Evolutionary conservation across 2,329 filamentous ascomycete species (phyloP).

Genomic region (Exophiala sp.): DNA sequence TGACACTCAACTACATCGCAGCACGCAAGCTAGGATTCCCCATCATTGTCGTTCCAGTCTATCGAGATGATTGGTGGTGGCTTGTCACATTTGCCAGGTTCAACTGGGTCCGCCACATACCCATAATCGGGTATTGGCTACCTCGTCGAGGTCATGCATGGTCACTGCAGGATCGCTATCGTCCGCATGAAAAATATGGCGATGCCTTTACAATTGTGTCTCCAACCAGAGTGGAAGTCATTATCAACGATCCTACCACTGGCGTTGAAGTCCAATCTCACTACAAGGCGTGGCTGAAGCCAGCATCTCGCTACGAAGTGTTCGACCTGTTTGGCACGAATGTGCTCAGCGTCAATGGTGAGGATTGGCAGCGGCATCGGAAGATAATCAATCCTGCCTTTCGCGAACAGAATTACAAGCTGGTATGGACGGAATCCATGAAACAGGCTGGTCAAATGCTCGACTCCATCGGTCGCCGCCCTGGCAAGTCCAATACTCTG

Average conservation of each 20-base stretch:
- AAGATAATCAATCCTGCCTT: slow-evolving; percentile 43
- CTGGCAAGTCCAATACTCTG: neutral
- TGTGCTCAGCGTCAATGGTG: slow-evolving; percentile 23
- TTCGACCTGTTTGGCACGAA: slow-evolving; percentile 20
- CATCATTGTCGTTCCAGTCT: slow-evolving; percentile 15
- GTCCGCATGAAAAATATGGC: slow-evolving; percentile 10
- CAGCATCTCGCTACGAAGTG: slow-evolving; percentile 12
- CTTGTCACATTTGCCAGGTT: slow-evolving; percentile 7
- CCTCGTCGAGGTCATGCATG: slow-evolving; percentile 14
- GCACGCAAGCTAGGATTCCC: slow-evolving; percentile 19
- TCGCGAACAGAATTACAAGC: slow-evolving; percentile 41
- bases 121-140: slow-evolving; percentile 6
- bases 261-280: slow-evolving; percentile 12
- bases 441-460: slow-evolving; percentile 35
- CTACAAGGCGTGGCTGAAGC: slow-evolving; percentile 20
- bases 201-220: slow-evolving; percentile 17
- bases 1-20: slow-evolving; percentile 17
- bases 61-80: slow-evolving; percentile 19
- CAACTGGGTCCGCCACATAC: slow-evolving; percentile 2
- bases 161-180: slow-evolving; percentile 8
- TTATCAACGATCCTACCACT: slow-evolving; percentile 13
- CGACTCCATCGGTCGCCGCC: neutral
- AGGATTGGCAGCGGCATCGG: slow-evolving; percentile 44
- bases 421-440: slow-evolving; percentile 40
- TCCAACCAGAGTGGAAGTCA: slow-evolving; percentile 15